Base-by-base conservation (phyloP, 2,329 filamentous ascomycete genomes). In the Botrytis cinerea region DNA sequence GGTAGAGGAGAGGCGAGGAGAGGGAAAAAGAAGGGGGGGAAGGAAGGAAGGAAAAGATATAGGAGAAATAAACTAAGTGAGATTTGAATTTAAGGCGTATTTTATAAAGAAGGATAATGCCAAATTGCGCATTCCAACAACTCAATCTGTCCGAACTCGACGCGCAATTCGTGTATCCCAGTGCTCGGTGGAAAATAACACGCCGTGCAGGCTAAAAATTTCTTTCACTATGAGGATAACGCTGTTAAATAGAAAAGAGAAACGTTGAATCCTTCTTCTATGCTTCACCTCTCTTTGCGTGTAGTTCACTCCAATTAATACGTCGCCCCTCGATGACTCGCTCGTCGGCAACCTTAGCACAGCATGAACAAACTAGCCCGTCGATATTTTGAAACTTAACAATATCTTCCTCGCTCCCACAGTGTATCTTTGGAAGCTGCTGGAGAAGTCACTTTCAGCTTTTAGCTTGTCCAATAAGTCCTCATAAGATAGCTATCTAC, bases 161-260 rank as follows among this genome's bases (percentile, higher is more conserved):
- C 8, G 14, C 28, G 0, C n/a, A 59, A 59, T 4, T 32, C 0
- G 32, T 38, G 12, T n/a, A 18, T 62, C 25, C 0, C 8, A 18
- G 60, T n/a, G 12, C 12, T n/a, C 43, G 10, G 1, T 35, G 35
- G 12, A 5, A 28, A 54, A n/a, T 9, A 2, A 1, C 4, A 62
- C 38, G 2, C 12, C 2, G 4, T 16, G 2, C 10, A 35, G 0
- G 25, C 20, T 2, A 4, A 40, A 9, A 1, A n/a, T 0, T 6
- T 10, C 22, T n/a, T 7, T 6, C 2, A 1, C 2, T 0, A 18
- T 9, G 1, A 18, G n/a, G 25, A 22, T 4, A 4, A 16, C 0
- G 40, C 9, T 18, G 0, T 40, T 16, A 40, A 14, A 68, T 9
- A 28, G 25, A 40, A 1, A 40, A 4, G 32, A 57, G 32, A 51